A percentile compares a stretch with the other conserved stretches of the same genome.
phyloP scores from a whole-genome alignment of 202 grass and related monocot species.

The Panicum hallii region DNA sequence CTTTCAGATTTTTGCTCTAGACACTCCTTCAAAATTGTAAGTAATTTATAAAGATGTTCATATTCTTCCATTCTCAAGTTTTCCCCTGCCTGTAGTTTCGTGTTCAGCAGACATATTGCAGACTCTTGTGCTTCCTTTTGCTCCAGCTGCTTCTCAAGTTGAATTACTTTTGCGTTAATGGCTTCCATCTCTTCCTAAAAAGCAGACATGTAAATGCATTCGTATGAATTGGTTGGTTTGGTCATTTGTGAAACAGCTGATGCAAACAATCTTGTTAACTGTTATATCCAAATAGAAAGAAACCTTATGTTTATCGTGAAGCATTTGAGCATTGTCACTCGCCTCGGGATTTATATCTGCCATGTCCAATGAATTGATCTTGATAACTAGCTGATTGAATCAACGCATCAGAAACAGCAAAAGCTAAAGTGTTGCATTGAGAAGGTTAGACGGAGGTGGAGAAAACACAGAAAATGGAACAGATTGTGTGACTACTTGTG shows the following conservation, averaged over 20 bases:
- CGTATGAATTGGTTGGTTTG: not conserved
- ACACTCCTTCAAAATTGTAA: constrained; percentile 40
- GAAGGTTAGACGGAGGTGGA: not conserved
- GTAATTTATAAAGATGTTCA: constrained; percentile 47
- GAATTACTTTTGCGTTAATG: constrained; percentile 50
- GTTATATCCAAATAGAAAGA: constrained; percentile 13
- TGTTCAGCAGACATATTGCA: constrained; percentile 53
- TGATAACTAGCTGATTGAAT: constrained; percentile 6
- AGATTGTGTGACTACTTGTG: not conserved
- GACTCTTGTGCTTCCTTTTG: constrained; percentile 54
- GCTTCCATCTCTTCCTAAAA: constrained; percentile 74
- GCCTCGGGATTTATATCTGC: constrained; percentile 44
- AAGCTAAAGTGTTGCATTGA: not conserved
- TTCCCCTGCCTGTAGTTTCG: constrained; percentile 52
- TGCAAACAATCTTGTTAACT: not conserved
- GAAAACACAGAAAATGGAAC: not conserved
- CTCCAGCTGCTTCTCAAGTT: constrained; percentile 66
- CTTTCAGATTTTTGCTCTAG: constrained; percentile 50
- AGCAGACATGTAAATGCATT: not conserved
- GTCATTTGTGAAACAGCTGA: not conserved
- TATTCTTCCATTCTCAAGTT: constrained; percentile 52
- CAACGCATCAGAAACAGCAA: constrained; percentile 12
- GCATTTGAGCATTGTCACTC: constrained; percentile 52
- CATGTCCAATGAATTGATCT: constrained; percentile 36
- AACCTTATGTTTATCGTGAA: constrained; percentile 75